Evolutionary conservation across 495 filamentous ascomycete species (phyloP).

Genomic region (Hypomontagnella monticulosa): DNA sequence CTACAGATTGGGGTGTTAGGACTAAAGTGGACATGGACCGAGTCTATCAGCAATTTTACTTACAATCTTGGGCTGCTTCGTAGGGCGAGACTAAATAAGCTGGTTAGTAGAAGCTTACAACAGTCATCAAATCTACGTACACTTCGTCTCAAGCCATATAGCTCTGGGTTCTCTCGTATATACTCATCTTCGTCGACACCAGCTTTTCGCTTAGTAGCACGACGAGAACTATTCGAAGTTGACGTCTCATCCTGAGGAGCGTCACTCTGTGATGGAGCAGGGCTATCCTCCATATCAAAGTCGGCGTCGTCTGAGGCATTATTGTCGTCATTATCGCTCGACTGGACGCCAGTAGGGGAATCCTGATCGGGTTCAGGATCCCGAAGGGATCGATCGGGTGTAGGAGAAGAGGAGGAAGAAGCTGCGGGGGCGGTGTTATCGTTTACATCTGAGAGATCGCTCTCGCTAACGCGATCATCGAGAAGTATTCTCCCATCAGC

Average conservation of each 20-base stretch:
- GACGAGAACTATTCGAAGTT: conserved; percentile 70
- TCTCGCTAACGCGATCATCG: conserved; percentile 53
- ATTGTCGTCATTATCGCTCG: conserved; percentile 66
- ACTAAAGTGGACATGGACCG: neutral
- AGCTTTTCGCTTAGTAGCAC: conserved; percentile 79
- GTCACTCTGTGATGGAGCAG: conserved; percentile 60
- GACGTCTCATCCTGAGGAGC: conserved; percentile 65
- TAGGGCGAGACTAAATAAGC: conserved; percentile 57
- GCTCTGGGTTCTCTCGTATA: conserved; percentile 91
- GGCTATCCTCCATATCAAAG: conserved; percentile 74
- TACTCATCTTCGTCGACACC: conserved; percentile 76
- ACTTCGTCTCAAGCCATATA: conserved; percentile 93
- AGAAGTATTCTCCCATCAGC: conserved; percentile 36
- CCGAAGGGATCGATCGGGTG: conserved; percentile 64
- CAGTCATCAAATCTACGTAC: conserved; percentile 59
- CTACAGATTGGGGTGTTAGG: conserved; percentile 52
- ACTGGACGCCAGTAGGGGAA: conserved; percentile 48
- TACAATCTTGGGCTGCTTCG: conserved; percentile 62
- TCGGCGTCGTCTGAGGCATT: conserved; percentile 83
- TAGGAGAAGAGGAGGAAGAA: conserved; percentile 46
- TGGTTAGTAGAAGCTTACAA: conserved; percentile 47
- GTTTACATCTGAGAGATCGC: conserved; percentile 59
- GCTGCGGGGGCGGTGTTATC: conserved; percentile 40
- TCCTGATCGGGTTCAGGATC: conserved; percentile 76
- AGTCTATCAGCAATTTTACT: conserved; percentile 37